Evolutionary conservation across 768 basidiomycete genomes (phyloP), one percentile per base, ranked within the genome.

Genomic region (Mycena galericulata): DNA sequence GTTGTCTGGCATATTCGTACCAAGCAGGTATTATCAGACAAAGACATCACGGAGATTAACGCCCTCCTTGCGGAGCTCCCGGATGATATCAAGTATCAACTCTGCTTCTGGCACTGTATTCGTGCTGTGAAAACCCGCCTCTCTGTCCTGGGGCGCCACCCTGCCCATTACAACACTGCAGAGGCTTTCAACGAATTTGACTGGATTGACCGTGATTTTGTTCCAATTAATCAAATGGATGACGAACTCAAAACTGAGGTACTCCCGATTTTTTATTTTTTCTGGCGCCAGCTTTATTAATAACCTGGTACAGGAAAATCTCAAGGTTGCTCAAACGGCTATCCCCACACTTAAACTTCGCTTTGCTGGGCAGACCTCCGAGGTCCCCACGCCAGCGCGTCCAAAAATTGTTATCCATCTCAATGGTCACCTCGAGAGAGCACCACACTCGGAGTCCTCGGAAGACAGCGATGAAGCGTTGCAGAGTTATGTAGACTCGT

Each of bases 51-150:
- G 0, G 77, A 78, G 41, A 78, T 78, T 47, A 71, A 73, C 36
- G 75, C 76, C 0, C 65, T 75, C 49, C 50, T 58, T 1, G 61
- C 49, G 1, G 66, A 58, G 4, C 71, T 61, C 30, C 69, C 73
- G 5, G 43, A 55, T 3, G 69, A 72, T 7, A 20, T 59, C 18
- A 78, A 78, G 61, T 74, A 78, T 29, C 76, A 75, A 54, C 38
- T 78, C 2, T 78, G 77, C 57, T 73, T 76, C 47, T 78, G 76
- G 76, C 76, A 78, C 41, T 59, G 40, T 22, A 59, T 76, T 41
- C 64, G 65, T 4, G 67, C 71, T 3, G 43, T 75, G 18, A 78
- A 74, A 46, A 46, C 62, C 43, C 66, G 71, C 8, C 56, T 58
- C 18, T 45, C 26, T 22, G 56, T 58, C n/a, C 41, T 58, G 1